A percentile compares a stretch with the other conserved stretches of the same genome.
phyloP scores from a whole-genome alignment of 2,329 filamentous ascomycete genomes.

The Gaeumannomyces sp. region DNA sequence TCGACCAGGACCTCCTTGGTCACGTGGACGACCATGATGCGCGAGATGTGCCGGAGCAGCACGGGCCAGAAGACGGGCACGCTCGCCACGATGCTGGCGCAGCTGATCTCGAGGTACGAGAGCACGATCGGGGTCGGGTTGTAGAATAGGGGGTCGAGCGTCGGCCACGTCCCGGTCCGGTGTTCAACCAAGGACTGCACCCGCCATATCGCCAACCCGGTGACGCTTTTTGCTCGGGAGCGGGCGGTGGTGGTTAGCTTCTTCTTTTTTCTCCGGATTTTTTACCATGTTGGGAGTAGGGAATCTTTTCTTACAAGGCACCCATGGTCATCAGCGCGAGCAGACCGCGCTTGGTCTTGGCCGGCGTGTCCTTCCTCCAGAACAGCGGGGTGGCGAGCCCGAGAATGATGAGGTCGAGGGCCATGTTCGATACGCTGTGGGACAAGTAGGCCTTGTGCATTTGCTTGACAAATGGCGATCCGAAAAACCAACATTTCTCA shows the following conservation, averaged over 20 bases:
- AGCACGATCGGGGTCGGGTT: slow-evolving; percentile 19
- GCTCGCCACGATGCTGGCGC: slow-evolving; percentile 21
- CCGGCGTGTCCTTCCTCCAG: slow-evolving; percentile 19
- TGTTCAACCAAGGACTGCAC: slow-evolving; percentile 18
- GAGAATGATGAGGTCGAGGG: slow-evolving; percentile 27
- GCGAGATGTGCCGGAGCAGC: slow-evolving; percentile 18
- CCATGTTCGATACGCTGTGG: slow-evolving; percentile 28
- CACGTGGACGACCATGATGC: slow-evolving; percentile 21
- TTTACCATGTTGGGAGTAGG: neutral
- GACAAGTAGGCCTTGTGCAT: slow-evolving; percentile 27
- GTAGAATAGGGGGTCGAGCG: slow-evolving; percentile 23
- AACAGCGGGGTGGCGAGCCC: slow-evolving; percentile 27
- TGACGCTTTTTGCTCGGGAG: slow-evolving; percentile 13
- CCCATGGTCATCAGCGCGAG: slow-evolving; percentile 25
- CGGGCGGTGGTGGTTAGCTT: too few species aligned
- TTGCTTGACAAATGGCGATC: slow-evolving; percentile 10
- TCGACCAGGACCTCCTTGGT: too few species aligned
- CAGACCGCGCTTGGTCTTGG: slow-evolving; percentile 21
- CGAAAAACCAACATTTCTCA: slow-evolving; percentile 16
- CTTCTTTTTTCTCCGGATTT: too few species aligned
- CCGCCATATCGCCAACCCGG: slow-evolving; percentile 19
- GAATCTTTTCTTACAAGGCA: slow-evolving; percentile 18
- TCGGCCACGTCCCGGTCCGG: slow-evolving; percentile 17
- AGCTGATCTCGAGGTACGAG: slow-evolving; percentile 22
- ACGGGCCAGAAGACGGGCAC: slow-evolving; percentile 26